Base-by-base conservation (phyloP, 2,329 filamentous ascomycete species). In the Eutypella sp. region DNA sequence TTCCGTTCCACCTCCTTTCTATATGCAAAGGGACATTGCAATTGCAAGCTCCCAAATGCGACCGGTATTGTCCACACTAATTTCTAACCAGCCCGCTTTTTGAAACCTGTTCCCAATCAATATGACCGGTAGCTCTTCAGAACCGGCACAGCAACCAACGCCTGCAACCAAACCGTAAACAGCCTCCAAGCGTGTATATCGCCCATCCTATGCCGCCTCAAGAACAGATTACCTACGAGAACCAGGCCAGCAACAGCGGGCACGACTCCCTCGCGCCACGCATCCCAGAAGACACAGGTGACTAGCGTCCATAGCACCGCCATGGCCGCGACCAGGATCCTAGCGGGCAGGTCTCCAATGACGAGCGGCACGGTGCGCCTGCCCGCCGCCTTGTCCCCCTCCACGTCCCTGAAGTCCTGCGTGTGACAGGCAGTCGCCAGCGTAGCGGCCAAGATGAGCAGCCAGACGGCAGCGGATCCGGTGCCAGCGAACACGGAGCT, bases 391-490 rank as follows among this genome's bases (percentile, higher is more conserved):
- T 18, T n/a, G 27, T 50, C 48, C 10, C 48, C 50, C 9, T 48
- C 44, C 39, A 50, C 36, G 33, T 48, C 48, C 3, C 50, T 18
- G 31, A 48, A 50, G 40, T 50, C 50, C 24, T 53, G 50, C 2
- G 41, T 23, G 22, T 53, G 48, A 11, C 40, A 29, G 2, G 47
- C 43, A 7, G 43, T 47, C 11, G 46, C 31, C 18, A 50, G 16
- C 5, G 42, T 31, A 19, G 38, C 45, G 5, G 39, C 16, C 19
- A 50, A 20, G 5, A 46, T 36, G 1, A 19, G 31, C 11, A 43
- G 24, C 46, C 46, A 53, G 7, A 38, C 18, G 3, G 40, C 38
- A 4, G 29, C 45, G 3, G 42, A 9, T 9, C 25, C 29, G 4
- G 33, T 15, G 9, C 42, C 42, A 16, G 19, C 19, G 9, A 50